Base-by-base conservation (phyloP, 2,329 filamentous ascomycete species). In the Aspergillus hiratsukae region DNA sequence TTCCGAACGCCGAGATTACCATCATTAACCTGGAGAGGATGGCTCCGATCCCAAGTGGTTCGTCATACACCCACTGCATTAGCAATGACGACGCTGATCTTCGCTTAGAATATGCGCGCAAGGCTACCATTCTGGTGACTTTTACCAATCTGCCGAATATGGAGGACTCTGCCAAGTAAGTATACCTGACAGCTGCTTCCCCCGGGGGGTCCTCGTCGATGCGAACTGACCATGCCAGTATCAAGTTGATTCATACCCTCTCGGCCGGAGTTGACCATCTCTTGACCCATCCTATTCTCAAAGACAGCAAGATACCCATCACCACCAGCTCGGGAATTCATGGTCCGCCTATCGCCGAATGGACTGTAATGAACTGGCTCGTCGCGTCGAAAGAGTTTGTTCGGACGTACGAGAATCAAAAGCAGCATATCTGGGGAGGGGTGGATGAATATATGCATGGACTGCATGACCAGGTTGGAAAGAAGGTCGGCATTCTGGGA, bases 321-420 rank as follows among this genome's bases (percentile, higher is more conserved):
- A 81, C 81, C 3, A 84, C 80, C 3, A 78, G 77, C 35, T 81
- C 78, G 4, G 76, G 83, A 25, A 80, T 86, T 49, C 83, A 85
- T 64, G 83, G 83, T 1, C 85, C 86, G 0, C 83, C 85, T 55
- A 88, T 88, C 51, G 78, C 84, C 0, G 86, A 88, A 73, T 88
- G 85, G 85, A 81, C 85, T 11, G 70, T 87, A 28, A 77, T 87
- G 78, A 86, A 85, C 63, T 79, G 81, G 53, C 73, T 87, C 2
- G 76, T 81, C n/a, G 75, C 81, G 25, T 79, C 76, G n/a, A 82
- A 84, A 58, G 74, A 78, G 27, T 84, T 83, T 67, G 76, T 78
- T 46, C 51, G 71, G 31, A 68, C 83, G n/a, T 78, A 86, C 51
- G 79, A 86, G 50, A 75, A 78, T 58, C 86, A 88, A 69, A 82